phyloP scores from a whole-genome alignment of 805 yeast genomes.

The Wickerhamiella lipophila region DNA sequence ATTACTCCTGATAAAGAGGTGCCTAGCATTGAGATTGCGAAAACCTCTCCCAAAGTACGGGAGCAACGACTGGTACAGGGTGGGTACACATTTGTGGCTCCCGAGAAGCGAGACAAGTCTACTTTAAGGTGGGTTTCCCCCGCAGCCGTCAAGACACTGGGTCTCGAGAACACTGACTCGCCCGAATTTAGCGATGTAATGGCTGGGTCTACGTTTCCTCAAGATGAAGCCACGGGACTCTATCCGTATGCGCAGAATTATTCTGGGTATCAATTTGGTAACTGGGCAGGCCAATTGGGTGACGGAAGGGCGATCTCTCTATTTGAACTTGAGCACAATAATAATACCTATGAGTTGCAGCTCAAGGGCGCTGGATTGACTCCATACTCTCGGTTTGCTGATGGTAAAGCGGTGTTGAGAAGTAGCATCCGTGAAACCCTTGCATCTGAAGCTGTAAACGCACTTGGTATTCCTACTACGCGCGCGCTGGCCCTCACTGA shows the following conservation, averaged over 20 bases:
- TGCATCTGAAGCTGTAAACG: conserved; percentile 66
- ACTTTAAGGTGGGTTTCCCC: conserved; percentile 46
- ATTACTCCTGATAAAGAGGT: conserved; percentile 31
- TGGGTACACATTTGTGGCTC: conserved; percentile 66
- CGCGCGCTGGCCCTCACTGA: conserved; percentile 64
- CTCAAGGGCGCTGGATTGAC: conserved; percentile 87
- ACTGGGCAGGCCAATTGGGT: conserved; percentile 93
- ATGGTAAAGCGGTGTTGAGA: conserved; percentile 85
- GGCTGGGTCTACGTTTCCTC: conserved; percentile 43
- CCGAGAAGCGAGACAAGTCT: conserved; percentile 39
- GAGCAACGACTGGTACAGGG: conserved; percentile 39
- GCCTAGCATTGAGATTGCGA: conserved; percentile 30
- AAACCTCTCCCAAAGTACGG: conserved; percentile 31
- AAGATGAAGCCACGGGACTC: conserved; percentile 31
- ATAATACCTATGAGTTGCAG: conserved; percentile 50
- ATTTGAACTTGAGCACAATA: conserved; percentile 48
- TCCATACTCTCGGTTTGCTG: conserved; percentile 89
- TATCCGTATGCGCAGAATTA: conserved; percentile 84
- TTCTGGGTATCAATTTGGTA: conserved; percentile 95
- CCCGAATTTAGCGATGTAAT: conserved; percentile 42
- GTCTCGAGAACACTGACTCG: conserved; percentile 36
- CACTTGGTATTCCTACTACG: conserved; percentile 76
- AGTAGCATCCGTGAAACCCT: conserved; percentile 82
- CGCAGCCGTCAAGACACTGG: conserved; percentile 49
- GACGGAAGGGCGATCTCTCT: conserved; percentile 85